These are phyloP conservation scores for Passalora sequoiae DNA, from an alignment of 2,329 filamentous ascomycete genomes.

Conservation along the genomic window DNA sequence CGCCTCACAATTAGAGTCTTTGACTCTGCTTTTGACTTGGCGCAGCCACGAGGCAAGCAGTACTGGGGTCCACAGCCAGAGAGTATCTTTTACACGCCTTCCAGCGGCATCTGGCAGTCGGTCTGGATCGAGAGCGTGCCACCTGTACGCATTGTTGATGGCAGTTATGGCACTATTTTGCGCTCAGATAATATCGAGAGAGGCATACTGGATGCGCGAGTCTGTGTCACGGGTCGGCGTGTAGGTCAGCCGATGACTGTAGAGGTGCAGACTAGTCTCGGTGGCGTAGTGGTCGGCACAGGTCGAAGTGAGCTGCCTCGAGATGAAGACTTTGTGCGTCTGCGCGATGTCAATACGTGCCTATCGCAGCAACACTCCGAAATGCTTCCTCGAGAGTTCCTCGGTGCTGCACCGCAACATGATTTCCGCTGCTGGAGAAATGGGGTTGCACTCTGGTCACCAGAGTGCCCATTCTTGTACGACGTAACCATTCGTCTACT, in stretches of 20 bases:
- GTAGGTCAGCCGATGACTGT: slow-evolving; percentile 47
- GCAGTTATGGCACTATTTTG: slow-evolving; percentile 55
- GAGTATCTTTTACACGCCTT: slow-evolving; percentile 67
- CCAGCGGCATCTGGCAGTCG: slow-evolving; percentile 68
- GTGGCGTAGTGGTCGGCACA: slow-evolving; percentile 45
- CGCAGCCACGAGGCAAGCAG: slow-evolving; percentile 64
- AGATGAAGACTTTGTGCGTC: slow-evolving; percentile 46
- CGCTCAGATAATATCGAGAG: slow-evolving; percentile 50
- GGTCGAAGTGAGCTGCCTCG: slow-evolving; percentile 42
- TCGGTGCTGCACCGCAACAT: slow-evolving; percentile 34
- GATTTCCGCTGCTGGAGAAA: slow-evolving; percentile 46
- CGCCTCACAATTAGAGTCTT: slow-evolving; percentile 55
- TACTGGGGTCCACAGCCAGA: slow-evolving; percentile 56
- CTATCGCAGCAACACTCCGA: slow-evolving; percentile 42
- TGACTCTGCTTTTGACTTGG: slow-evolving; percentile 60
- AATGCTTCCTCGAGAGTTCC: slow-evolving; percentile 37
- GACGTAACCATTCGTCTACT: slow-evolving; percentile 51
- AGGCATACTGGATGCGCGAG: slow-evolving; percentile 48
- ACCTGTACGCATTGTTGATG: slow-evolving; percentile 48
- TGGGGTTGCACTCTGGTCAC: slow-evolving; percentile 58
- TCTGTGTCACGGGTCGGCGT: slow-evolving; percentile 48
- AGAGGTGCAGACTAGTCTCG: slow-evolving; percentile 51
- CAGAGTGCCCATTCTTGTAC: slow-evolving; percentile 55
- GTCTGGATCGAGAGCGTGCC: slow-evolving; percentile 64
- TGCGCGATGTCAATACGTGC: slow-evolving; percentile 47